Evolutionary conservation across 192 early-diverging fungal species (phyloP), one percentile per base, ranked within the genome.

Genomic region (Oehlia diaphana): DNA sequence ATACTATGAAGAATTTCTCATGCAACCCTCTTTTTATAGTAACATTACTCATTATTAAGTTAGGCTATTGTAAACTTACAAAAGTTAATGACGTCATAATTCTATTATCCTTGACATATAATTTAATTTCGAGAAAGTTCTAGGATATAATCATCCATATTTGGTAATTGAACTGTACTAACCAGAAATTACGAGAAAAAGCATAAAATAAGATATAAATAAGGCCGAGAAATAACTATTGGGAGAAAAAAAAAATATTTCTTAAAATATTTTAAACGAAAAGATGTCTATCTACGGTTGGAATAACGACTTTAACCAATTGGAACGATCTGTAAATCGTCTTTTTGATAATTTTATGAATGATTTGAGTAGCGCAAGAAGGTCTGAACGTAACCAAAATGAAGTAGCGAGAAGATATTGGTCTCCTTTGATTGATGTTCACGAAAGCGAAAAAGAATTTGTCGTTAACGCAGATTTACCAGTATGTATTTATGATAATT

Each of bases 341-440:
- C 19, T 72, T 21, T 72, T 72, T 50, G 71, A 72, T 26, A n/a
- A 72, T 28, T 72, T 72, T 19, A 23, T 72, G 19, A 44, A 31
- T n/a, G 71, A 72, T 39, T 50, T 72, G 14, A 50, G 31, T 2
- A 19, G 7, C 23, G 47, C 8, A 21, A 72, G n/a, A 49, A 28
- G 71, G 4, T 23, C n/a, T 28, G 69, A 31, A 3, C 12, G 19
- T 49, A 8, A 4, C 8, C 42, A 16, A 5, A 23, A 26, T 28
- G 12, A 42, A 2, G 39, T 21, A 9, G 13, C 26, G 9, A 68
- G 12, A 68, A 37, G 35, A 68, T 7, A 6, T 58, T 68, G 71
- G 39, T 26, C 39, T 71, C 69, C 69, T 33, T 33, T 33, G 19
- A 19, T 71, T 16, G 69, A 71, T 44, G 69, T 71, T 71, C 69